Percentiles rank a stretch among this genome's conserved stretches.
Evolutionary conservation across 495 filamentous ascomycete genomes (phyloP).

Genomic region (Lepidopterella palustris): DNA sequence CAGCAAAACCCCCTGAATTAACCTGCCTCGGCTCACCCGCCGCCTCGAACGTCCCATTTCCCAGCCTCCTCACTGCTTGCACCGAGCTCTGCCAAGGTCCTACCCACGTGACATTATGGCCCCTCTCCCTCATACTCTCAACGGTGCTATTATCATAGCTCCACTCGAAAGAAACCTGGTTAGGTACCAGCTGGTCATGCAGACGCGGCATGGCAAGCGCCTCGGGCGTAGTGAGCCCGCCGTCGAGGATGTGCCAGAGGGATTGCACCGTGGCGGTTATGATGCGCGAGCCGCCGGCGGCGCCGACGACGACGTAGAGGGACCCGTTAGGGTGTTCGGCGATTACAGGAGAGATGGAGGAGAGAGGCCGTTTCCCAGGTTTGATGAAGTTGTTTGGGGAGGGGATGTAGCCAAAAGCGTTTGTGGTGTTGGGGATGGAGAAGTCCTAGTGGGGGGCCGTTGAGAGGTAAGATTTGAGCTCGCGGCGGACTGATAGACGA

Average conservation of each 20-base stretch:
- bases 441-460: conserved; percentile 44
- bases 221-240: conserved; percentile 48
- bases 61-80: conserved; percentile 59
- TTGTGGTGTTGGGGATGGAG: conserved; percentile 65
- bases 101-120: conserved; percentile 72
- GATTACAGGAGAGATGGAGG: conserved; percentile 71
- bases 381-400: conserved; percentile 74
- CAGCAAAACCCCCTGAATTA: conserved; percentile 62
- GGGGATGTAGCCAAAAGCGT: conserved; percentile 77
- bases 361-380: conserved; percentile 74
- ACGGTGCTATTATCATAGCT: conserved; percentile 60
- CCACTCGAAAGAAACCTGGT: conserved; percentile 62
- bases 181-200: conserved; percentile 79
- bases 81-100: conserved; percentile 58
- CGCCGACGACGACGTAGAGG: conserved; percentile 64
- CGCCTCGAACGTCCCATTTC: conserved; percentile 71
- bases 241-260: conserved; percentile 66
- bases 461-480: conserved; percentile 6
- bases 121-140: conserved; percentile 53
- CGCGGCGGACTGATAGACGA: too few species aligned
- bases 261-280: conserved; percentile 77
- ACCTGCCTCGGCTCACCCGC: conserved; percentile 71
- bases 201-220: conserved; percentile 62
- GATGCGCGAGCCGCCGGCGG: conserved; percentile 82
- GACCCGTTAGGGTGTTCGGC: conserved; percentile 57